Evolutionary conservation across 345 rosid genomes (phyloP).

Genomic region (Citrus sp.): DNA sequence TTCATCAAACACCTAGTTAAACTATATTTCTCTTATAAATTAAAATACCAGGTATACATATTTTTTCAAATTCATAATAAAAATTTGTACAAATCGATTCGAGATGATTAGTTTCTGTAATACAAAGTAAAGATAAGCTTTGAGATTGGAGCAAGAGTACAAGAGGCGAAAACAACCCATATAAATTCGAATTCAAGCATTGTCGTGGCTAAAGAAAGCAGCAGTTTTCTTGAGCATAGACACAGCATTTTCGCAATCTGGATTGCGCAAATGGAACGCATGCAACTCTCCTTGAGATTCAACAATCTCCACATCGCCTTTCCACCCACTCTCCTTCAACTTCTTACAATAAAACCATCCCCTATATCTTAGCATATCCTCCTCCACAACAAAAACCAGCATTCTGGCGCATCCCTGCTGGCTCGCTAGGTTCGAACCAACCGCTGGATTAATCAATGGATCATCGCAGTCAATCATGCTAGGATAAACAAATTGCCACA

Average conservation of each 20-base stretch:
- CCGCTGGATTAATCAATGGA: slow-evolving; percentile 40
- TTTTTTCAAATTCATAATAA: too few species aligned
- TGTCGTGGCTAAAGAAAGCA: background rate
- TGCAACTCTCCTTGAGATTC: slow-evolving; percentile 39
- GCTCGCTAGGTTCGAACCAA: slow-evolving; percentile 30
- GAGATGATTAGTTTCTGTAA: too few species aligned
- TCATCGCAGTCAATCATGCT: slow-evolving; percentile 35
- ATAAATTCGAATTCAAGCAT: background rate
- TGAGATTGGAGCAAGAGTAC: too few species aligned
- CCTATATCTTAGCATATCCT: slow-evolving; percentile 30
- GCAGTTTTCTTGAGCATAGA: slow-evolving; percentile 15
- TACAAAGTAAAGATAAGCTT: too few species aligned
- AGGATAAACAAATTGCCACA: slow-evolving; percentile 37
- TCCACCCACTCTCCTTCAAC: slow-evolving; percentile 45
- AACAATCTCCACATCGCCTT: slow-evolving; percentile 34
- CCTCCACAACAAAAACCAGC: slow-evolving; percentile 43
- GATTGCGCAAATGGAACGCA: slow-evolving; percentile 37
- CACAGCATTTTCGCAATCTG: slow-evolving; percentile 22
- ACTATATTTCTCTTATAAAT: too few species aligned
- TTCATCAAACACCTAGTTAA: too few species aligned
- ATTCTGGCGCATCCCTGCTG: slow-evolving; percentile 33
- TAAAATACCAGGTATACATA: too few species aligned
- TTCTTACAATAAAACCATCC: slow-evolving; percentile 31
- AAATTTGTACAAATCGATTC: too few species aligned
- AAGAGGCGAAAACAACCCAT: too few species aligned